Conservation (phyloP, 2,329 filamentous ascomycete species). For the Paraphoma sp. region DNA sequence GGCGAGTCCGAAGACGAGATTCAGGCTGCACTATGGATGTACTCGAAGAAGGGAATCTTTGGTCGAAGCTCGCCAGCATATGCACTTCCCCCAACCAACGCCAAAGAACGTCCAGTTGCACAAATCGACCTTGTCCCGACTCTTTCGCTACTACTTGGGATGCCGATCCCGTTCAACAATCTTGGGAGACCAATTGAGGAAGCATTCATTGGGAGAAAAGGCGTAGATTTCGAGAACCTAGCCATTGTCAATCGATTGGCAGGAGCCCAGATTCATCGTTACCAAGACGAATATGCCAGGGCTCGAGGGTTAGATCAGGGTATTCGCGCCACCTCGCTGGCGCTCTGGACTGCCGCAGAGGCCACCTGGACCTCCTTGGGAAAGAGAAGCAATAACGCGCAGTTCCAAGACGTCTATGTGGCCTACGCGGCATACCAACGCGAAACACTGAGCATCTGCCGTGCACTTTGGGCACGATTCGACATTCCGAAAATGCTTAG, state of each 20-base stretch:
- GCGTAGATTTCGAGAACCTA: constrained; percentile 77
- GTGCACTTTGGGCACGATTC: constrained; percentile 88
- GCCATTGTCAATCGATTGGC: constrained; percentile 78
- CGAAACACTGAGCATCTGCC: constrained; percentile 79
- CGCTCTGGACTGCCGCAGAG: constrained; percentile 67
- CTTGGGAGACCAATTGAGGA: constrained; percentile 92
- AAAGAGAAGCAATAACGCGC: constrained; percentile 42
- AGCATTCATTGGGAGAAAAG: constrained; percentile 77
- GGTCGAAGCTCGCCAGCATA: constrained; percentile 73
- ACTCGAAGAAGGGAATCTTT: constrained; percentile 85
- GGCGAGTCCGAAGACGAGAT: constrained; percentile 97
- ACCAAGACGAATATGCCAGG: constrained; percentile 81
- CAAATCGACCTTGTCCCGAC: constrained; percentile 98
- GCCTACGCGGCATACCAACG: constrained; percentile 77
- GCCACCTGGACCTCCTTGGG: constrained; percentile 57
- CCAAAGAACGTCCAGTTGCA: constrained; percentile 75
- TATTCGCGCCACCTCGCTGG: constrained; percentile 61
- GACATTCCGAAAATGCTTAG: constrained; percentile 85
- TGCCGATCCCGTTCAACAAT: constrained; percentile 96
- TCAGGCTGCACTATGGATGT: constrained; percentile 97
- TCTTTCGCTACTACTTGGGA: constrained; percentile 81
- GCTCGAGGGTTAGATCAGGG: constrained; percentile 72
- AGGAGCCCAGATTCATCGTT: constrained; percentile 85
- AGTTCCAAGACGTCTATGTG: constrained; percentile 55
- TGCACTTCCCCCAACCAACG: constrained; percentile 67